A percentile compares a stretch with the other conserved stretches of the same genome.
These are phyloP conservation scores for Sporopachydermia quercuum DNA, from an alignment of 805 yeast genomes.

Conservation along the genomic window DNA sequence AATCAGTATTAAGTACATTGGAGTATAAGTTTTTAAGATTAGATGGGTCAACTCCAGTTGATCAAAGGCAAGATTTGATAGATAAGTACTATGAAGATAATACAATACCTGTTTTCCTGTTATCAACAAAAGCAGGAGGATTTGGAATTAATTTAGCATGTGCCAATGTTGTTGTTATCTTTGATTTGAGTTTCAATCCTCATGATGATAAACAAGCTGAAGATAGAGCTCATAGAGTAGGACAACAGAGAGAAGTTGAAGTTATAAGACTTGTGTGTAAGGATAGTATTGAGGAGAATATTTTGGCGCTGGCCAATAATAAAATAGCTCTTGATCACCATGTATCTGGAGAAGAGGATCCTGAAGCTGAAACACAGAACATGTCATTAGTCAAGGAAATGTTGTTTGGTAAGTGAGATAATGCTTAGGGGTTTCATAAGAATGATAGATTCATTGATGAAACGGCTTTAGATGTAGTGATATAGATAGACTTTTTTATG, in stretches of 20 bases:
- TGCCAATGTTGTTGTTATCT: constrained; percentile 83
- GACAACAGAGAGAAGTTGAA: constrained; percentile 72
- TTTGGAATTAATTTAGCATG: constrained; percentile 95
- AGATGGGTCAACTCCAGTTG: constrained; percentile 92
- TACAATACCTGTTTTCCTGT: constrained; percentile 67
- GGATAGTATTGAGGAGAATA: constrained; percentile 79
- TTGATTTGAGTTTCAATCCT: constrained; percentile 92
- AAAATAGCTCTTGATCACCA: constrained; percentile 70
- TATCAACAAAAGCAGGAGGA: constrained; percentile 97
- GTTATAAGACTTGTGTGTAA: constrained; percentile 63
- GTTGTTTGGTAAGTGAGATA: constrained; percentile 14
- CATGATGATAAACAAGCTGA: constrained; percentile 98
- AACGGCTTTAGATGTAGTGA: too few species aligned
- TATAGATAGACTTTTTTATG: too few species aligned
- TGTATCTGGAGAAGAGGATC: constrained; percentile 20
- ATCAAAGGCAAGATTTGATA: constrained; percentile 80
- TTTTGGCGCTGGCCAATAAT: constrained; percentile 72
- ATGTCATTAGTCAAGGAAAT: constrained; percentile 21
- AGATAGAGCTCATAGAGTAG: constrained; percentile 96
- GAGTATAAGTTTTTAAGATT: constrained; percentile 63
- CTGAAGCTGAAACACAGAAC: constrained; percentile 20
- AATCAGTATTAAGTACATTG: constrained; percentile 48
- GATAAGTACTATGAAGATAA: constrained; percentile 78
- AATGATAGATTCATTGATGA: too few species aligned
- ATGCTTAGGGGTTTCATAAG: too few species aligned